Conservation (phyloP, 345 rosid genomes). For the Rhizophora apiculata region DNA sequence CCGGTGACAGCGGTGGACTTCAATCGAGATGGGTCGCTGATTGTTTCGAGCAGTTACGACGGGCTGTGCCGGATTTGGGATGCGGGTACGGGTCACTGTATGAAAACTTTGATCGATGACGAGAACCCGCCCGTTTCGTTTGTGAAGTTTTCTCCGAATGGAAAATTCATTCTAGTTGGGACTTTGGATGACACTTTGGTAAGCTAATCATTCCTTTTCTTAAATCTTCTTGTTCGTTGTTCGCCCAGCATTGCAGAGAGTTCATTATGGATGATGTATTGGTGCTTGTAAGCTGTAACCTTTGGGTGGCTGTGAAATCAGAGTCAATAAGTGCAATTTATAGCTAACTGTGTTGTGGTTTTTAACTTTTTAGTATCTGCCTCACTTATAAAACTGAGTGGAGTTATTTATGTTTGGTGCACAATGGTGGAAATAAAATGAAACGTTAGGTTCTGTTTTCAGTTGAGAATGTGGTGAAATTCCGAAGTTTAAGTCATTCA, state of each 20-base stretch:
- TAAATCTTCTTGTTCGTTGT: too few relatives aligned
- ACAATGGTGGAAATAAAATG: neutral
- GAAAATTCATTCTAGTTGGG: slow-evolving; percentile 89
- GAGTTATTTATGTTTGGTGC: neutral
- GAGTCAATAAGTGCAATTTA: too few relatives aligned
- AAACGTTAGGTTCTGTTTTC: neutral
- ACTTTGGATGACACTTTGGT: slow-evolving; percentile 87
- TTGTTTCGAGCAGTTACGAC: slow-evolving; percentile 89
- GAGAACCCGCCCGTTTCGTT: slow-evolving; percentile 92
- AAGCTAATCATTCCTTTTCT: slow-evolving; percentile 9
- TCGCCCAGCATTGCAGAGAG: too few relatives aligned
- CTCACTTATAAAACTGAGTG: neutral
- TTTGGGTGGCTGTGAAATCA: too few relatives aligned
- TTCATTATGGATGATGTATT: too few relatives aligned
- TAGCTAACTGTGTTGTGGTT: neutral
- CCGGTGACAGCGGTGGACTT: slow-evolving; percentile 92
- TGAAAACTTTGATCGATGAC: slow-evolving; percentile 82
- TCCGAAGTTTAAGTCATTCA: neutral
- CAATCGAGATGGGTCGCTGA: slow-evolving; percentile 70
- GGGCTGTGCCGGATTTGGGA: slow-evolving; percentile 94
- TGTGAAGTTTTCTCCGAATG: slow-evolving; percentile 86
- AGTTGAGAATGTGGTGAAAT: neutral
- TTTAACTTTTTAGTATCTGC: neutral
- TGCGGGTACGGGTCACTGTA: slow-evolving; percentile 77
- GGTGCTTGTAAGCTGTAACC: too few relatives aligned